Evolutionary conservation across 1,284 basidiomycete species (phyloP).

Genomic region (Cryptococcus jaspeensis): DNA sequence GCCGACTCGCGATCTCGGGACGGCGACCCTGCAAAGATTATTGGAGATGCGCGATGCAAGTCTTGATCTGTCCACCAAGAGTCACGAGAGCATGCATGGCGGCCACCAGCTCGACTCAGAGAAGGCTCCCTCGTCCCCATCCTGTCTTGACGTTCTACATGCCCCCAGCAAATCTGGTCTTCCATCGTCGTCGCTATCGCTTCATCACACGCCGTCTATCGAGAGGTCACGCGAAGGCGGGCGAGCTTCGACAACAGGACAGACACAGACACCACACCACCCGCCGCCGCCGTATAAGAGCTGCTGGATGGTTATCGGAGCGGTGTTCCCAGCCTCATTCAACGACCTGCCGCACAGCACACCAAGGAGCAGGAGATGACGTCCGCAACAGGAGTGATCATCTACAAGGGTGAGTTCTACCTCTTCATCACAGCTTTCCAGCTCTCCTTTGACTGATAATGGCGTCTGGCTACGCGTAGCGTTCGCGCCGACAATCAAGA

Average conservation of each 20-base stretch:
- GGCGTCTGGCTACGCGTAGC: slow-evolving; percentile 19
- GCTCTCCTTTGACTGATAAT: neutral
- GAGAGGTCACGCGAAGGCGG: no score
- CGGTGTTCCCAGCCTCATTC: neutral
- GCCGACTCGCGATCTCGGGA: neutral
- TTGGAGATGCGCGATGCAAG: neutral
- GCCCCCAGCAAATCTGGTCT: no score
- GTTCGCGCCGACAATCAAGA: slow-evolving; percentile 46
- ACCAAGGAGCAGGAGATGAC: slow-evolving; percentile 14
- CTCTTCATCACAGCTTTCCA: neutral
- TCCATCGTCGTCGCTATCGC: neutral
- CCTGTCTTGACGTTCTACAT: no score
- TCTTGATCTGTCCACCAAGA: neutral
- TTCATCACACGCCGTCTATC: no score
- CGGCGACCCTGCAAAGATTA: no score
- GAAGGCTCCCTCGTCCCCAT: no score
- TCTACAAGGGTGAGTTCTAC: slow-evolving; percentile 47
- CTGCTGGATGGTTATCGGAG: no score
- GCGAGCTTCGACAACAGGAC: no score
- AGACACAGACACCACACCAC: no score
- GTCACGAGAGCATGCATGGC: no score
- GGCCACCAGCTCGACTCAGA: no score
- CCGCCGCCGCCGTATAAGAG: no score
- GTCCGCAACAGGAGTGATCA: slow-evolving; percentile 33
- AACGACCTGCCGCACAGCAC: neutral